Conservation (phyloP, 352 stramenopile species). For the Phytophthora hybrid region DNA sequence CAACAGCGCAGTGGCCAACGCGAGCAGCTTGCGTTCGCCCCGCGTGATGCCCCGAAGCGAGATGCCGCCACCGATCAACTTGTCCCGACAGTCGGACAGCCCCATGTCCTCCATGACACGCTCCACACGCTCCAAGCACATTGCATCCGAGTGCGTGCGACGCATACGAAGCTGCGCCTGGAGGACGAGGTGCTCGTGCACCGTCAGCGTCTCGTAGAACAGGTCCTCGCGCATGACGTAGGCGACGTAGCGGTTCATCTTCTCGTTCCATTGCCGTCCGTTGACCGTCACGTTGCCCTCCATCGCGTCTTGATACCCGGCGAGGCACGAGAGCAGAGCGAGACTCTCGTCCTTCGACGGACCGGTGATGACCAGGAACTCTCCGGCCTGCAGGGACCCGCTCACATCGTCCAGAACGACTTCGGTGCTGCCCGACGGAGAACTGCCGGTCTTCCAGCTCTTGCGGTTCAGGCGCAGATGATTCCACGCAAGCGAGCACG, state of each 20-base stretch:
- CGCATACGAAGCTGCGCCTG: constrained; percentile 86
- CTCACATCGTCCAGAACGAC: constrained; percentile 55
- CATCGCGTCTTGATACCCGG: constrained; percentile 85
- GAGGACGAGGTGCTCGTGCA: constrained; percentile 90
- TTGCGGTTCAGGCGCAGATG: constrained; percentile 34
- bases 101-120: constrained; percentile 69
- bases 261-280: constrained; percentile 58
- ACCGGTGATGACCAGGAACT: constrained; percentile 73
- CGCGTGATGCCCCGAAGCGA: constrained; percentile 69
- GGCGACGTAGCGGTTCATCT: constrained; percentile 39
- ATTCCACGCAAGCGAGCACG: constrained; percentile 39
- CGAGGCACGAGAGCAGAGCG: constrained; percentile 93
- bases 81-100: constrained; percentile 50
- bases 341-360: constrained; percentile 82
- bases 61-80: constrained; percentile 65
- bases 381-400: constrained; percentile 47
- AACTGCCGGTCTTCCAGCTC: constrained; percentile 8
- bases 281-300: constrained; percentile 73
- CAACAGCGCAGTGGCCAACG: constrained; percentile 83
- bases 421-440: constrained; percentile 7
- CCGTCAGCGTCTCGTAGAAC: constrained; percentile 87
- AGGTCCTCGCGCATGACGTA: constrained; percentile 92
- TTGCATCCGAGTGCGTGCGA: constrained; percentile 32
- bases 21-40: constrained; percentile 85
- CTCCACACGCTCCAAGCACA: constrained; percentile 61